Evolutionary conservation across 192 early-diverging fungal genomes (phyloP).

Genomic region (Coemansia sp.): DNA sequence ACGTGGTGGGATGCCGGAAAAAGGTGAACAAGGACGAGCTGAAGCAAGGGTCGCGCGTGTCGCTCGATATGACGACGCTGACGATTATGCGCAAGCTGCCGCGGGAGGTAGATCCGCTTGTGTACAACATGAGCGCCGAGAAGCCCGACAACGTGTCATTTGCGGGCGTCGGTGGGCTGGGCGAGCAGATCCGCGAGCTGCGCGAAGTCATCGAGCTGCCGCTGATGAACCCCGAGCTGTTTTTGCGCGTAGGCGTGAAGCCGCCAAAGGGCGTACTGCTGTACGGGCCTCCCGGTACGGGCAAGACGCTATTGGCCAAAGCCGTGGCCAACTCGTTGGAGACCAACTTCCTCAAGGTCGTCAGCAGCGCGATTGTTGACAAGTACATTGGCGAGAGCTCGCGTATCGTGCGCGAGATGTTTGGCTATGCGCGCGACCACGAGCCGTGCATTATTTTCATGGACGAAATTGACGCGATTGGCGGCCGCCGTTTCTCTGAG

Average conservation of each 20-base stretch:
- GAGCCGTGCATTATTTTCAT: constrained; percentile 99
- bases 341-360: constrained; percentile 98
- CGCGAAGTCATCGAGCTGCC: constrained; percentile 99
- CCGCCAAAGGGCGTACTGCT: constrained; percentile 98
- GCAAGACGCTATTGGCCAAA: constrained; percentile 95
- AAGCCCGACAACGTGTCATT: constrained; percentile 94
- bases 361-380: constrained; percentile 98
- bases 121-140: constrained; percentile 99
- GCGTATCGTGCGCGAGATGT: constrained; percentile 97
- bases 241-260: constrained; percentile 95
- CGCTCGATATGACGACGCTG: constrained; percentile 99
- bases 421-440: constrained; percentile 98
- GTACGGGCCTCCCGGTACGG: constrained; percentile 97
- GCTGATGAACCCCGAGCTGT: constrained; percentile 97
- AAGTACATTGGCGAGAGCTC: constrained; percentile 99
- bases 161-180: constrained; percentile 94
- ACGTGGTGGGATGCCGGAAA: constrained; percentile 96
- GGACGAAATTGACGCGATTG: constrained; percentile 99
- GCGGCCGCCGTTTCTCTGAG: constrained; percentile 96
- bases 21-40: constrained; percentile 94
- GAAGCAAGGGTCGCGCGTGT: constrained; percentile 96
- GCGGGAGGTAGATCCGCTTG: constrained; percentile 97
- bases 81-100: constrained; percentile 99
- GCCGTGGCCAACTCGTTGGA: constrained; percentile 97
- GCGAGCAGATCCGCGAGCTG: constrained; percentile 96